A percentile compares a stretch with the other conserved stretches of the same genome.
phyloP scores from a whole-genome alignment of 2,329 filamentous ascomycete genomes.

The Exophiala sp. region DNA sequence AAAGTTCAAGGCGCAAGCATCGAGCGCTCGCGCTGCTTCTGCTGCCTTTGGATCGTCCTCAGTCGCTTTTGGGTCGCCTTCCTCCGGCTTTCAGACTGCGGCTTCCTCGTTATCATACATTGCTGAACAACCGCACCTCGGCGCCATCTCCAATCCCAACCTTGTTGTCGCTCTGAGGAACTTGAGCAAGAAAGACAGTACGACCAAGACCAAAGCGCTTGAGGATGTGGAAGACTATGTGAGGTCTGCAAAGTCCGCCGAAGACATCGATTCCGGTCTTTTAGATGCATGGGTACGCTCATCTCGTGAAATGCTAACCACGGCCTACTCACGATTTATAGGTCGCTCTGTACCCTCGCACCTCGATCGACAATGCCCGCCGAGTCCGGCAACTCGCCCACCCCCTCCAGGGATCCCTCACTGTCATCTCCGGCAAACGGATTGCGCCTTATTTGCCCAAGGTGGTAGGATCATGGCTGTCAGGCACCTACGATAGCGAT shows the following conservation, averaged over 20 bases:
- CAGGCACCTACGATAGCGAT: slow-evolving; percentile 83
- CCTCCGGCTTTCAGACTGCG: slow-evolving; percentile 35
- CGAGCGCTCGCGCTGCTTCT: slow-evolving; percentile 58
- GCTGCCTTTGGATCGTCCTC: slow-evolving; percentile 40
- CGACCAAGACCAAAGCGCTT: slow-evolving; percentile 83
- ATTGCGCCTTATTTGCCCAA: slow-evolving; percentile 76
- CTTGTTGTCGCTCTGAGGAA: slow-evolving; percentile 91
- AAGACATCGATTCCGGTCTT: slow-evolving; percentile 65
- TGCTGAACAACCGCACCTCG: slow-evolving; percentile 77
- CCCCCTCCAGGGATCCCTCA: slow-evolving; percentile 63
- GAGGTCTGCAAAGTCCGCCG: slow-evolving; percentile 36
- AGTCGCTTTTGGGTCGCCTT: slow-evolving; percentile 44
- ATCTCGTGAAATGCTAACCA: slow-evolving; percentile 6
- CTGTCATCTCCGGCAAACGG: slow-evolving; percentile 65
- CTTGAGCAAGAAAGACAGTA: slow-evolving; percentile 85
- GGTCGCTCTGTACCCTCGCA: slow-evolving; percentile 81
- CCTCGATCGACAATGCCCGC: slow-evolving; percentile 84
- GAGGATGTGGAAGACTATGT: slow-evolving; percentile 73
- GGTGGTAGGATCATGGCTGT: slow-evolving; percentile 84
- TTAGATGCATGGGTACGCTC: slow-evolving; percentile 75
- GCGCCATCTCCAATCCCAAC: slow-evolving; percentile 71
- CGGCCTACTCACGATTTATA: slow-evolving; percentile 37
- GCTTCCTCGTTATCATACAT: slow-evolving; percentile 73
- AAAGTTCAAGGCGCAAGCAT: slow-evolving; percentile 62
- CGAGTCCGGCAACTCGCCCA: slow-evolving; percentile 86